Evolutionary conservation across 192 early-diverging fungal species (phyloP).

Genomic region (Phlyctochytrium arcticum): DNA sequence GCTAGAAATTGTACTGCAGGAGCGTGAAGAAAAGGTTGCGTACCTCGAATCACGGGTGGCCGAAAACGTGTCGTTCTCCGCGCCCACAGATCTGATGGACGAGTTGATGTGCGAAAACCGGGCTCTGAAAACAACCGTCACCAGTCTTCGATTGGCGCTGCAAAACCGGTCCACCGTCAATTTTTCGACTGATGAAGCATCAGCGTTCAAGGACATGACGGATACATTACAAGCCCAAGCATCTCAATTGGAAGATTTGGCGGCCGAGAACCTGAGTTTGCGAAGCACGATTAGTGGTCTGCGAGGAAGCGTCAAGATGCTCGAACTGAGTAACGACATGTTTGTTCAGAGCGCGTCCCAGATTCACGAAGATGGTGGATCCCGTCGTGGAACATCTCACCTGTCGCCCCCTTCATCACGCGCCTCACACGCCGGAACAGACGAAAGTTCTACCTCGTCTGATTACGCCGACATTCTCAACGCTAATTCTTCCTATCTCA

Average conservation of each 20-base stretch:
- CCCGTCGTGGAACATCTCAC: no score
- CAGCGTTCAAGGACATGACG: not conserved
- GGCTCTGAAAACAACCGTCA: constrained; percentile 14
- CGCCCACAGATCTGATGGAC: not conserved
- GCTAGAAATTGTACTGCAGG: constrained; percentile 43
- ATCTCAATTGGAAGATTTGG: not conserved
- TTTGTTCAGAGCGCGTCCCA: constrained; percentile 13
- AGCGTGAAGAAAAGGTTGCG: not conserved
- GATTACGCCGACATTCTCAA: constrained; percentile 13
- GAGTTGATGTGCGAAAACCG: not conserved
- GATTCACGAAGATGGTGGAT: not conserved
- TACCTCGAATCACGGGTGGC: not conserved
- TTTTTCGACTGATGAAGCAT: not conserved
- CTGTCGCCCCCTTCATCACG: no score
- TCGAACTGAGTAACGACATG: constrained; percentile 18
- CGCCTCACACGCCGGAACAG: not conserved
- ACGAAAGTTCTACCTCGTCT: not conserved
- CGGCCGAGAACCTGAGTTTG: not conserved
- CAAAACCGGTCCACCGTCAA: not conserved
- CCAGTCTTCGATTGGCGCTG: not conserved
- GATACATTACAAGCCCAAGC: not conserved
- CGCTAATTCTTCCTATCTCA: no score
- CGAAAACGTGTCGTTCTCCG: not conserved
- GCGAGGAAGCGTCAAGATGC: constrained; percentile 16
- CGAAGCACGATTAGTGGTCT: not conserved